These are phyloP conservation scores for Dactylellina leptospora DNA, from an alignment of 2,329 filamentous ascomycete genomes.

Conservation along the genomic window DNA sequence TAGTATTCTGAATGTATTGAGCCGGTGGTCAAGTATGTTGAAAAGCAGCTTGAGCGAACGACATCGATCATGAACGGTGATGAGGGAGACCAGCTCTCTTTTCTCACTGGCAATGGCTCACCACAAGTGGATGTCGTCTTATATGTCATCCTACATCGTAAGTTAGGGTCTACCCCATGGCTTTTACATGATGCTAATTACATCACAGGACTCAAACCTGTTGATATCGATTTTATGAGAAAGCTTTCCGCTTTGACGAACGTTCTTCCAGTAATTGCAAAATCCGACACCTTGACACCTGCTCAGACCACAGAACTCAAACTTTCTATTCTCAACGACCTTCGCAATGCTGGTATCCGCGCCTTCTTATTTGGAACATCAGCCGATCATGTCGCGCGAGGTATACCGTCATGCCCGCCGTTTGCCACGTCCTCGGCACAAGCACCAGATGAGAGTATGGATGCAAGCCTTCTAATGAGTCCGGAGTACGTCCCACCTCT, in stretches of 20 bases:
- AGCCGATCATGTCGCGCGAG: conserved; percentile 56
- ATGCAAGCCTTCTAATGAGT: conserved; percentile 91
- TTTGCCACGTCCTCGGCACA: conserved; percentile 80
- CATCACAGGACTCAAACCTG: conserved; percentile 69
- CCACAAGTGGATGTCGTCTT: conserved; percentile 84
- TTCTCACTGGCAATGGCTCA: conserved; percentile 83
- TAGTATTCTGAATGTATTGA: conserved; percentile 69
- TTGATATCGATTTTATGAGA: conserved; percentile 76
- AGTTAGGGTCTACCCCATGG: conserved; percentile 57
- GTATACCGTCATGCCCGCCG: conserved; percentile 62
- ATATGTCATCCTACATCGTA: conserved; percentile 80
- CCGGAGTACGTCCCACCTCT: conserved; percentile 87
- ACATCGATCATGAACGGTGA: conserved; percentile 70
- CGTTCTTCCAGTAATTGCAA: conserved; percentile 81
- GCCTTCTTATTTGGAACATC: conserved; percentile 72
- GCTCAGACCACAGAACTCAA: conserved; percentile 70
- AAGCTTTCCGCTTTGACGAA: conserved; percentile 78
- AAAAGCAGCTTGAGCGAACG: conserved; percentile 72
- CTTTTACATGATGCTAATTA: conserved; percentile 6
- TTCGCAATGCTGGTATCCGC: conserved; percentile 68
- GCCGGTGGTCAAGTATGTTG: conserved; percentile 74
- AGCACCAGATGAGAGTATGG: conserved; percentile 82
- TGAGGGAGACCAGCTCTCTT: conserved; percentile 76
- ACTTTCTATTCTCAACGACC: conserved; percentile 67
- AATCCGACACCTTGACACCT: conserved; percentile 73